Conservation (phyloP, 441 rosid species). For the Mallotus japonicus region DNA sequence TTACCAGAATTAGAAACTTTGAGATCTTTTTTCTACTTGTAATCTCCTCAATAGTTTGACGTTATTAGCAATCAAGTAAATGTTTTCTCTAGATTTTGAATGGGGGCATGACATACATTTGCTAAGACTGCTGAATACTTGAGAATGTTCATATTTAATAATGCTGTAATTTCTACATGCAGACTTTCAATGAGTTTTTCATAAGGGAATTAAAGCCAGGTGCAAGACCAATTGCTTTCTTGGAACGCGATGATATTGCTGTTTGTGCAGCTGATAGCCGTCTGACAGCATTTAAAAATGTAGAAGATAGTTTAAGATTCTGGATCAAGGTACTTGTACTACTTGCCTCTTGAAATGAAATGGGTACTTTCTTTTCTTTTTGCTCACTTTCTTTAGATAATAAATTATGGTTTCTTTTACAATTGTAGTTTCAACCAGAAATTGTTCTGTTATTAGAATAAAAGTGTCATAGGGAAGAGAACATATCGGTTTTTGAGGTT, state of each 20-base stretch:
- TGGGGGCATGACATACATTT: neutral
- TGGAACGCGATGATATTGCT: slow-evolving; percentile 57
- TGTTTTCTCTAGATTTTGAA: neutral
- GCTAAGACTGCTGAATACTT: neutral
- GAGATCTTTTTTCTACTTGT: neutral
- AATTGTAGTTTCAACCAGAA: neutral
- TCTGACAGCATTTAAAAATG: slow-evolving; percentile 72
- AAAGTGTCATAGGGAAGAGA: neutral
- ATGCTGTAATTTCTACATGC: slow-evolving; percentile 24
- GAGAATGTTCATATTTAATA: slow-evolving; percentile 1
- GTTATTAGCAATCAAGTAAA: neutral
- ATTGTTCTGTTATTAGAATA: neutral
- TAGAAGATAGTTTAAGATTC: slow-evolving; percentile 65
- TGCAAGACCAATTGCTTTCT: slow-evolving; percentile 63
- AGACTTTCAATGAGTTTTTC: slow-evolving; percentile 96
- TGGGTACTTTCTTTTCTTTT: neutral
- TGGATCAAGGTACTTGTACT: slow-evolving; percentile 77
- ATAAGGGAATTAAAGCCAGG: slow-evolving; percentile 82
- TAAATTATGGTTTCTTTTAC: neutral
- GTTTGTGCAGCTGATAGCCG: slow-evolving; percentile 89
- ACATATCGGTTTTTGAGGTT: neutral
- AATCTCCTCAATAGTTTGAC: neutral
- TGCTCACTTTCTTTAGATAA: neutral
- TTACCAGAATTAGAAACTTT: neutral
- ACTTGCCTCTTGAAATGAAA: neutral